Evolutionary conservation across 2,329 filamentous ascomycete genomes (phyloP).

Genomic region (Fusarium austroafricanum): DNA sequence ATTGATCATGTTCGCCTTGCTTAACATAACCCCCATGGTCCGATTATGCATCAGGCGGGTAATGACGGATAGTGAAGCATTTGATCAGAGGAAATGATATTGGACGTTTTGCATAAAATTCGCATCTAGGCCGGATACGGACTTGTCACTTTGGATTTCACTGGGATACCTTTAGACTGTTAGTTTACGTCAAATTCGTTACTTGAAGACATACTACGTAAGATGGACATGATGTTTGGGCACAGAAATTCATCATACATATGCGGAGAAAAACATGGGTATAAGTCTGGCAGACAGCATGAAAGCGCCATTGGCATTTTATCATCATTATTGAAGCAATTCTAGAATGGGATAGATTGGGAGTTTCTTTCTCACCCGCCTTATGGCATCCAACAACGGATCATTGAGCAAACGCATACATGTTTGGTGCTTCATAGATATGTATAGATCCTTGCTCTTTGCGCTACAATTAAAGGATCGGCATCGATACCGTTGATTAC

Average conservation of each 20-base stretch:
- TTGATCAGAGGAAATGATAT: slow-evolving; percentile 41
- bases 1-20: slow-evolving; percentile 21
- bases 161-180: slow-evolving; percentile 49
- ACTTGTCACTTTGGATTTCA: slow-evolving; percentile 35
- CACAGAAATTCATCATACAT: slow-evolving; percentile 27
- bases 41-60: slow-evolving; percentile 15
- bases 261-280: slow-evolving; percentile 19
- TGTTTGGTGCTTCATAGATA: too few species aligned
- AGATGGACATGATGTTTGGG: slow-evolving; percentile 24
- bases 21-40: slow-evolving; percentile 7
- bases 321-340: slow-evolving; percentile 23
- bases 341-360: slow-evolving; percentile 27
- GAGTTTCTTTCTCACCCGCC: neutral
- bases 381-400: neutral
- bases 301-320: slow-evolving; percentile 26
- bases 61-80: slow-evolving; percentile 14
- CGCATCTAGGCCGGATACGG: slow-evolving; percentile 35
- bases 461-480: neutral
- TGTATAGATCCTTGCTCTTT: too few species aligned
- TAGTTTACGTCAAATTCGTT: slow-evolving; percentile 41
- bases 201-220: slow-evolving; percentile 22
- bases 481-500: neutral
- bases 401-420: neutral
- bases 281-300: slow-evolving; percentile 17
- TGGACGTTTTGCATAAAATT: slow-evolving; percentile 44